phyloP scores from a whole-genome alignment of 371 early-diverging fungal genomes.

The Haplosporangium sp. region DNA sequence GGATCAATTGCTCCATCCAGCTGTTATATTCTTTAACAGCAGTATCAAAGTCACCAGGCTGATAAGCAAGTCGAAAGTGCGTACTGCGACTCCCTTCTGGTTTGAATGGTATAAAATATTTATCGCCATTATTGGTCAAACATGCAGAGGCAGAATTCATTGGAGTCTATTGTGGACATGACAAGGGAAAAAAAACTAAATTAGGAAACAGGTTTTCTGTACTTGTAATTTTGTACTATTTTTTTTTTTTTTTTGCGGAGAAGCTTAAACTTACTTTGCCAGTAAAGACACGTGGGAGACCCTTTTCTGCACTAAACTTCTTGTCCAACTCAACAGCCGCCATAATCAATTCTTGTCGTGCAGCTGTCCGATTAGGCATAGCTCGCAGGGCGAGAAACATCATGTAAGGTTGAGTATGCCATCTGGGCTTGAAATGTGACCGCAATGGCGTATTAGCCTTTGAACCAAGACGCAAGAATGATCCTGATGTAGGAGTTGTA shows the following conservation, averaged over 20 bases:
- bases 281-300: slow-evolving; percentile 80
- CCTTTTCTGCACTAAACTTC: slow-evolving; percentile 75
- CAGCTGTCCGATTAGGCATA: slow-evolving; percentile 70
- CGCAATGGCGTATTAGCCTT: slow-evolving; percentile 20
- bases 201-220: not conserved
- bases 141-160: slow-evolving; percentile 86
- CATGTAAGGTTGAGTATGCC: slow-evolving; percentile 90
- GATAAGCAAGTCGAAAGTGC: slow-evolving; percentile 81
- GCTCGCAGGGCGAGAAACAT: slow-evolving; percentile 82
- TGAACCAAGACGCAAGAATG: slow-evolving; percentile 12
- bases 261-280: slow-evolving; percentile 75
- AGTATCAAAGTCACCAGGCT: slow-evolving; percentile 79
- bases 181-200: not conserved
- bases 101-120: slow-evolving; percentile 79
- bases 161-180: slow-evolving; percentile 71
- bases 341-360: slow-evolving; percentile 79
- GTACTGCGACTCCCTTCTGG: slow-evolving; percentile 75
- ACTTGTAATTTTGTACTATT: not conserved
- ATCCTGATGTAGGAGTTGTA: slow-evolving; percentile 11
- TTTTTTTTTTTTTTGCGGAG: too few species aligned
- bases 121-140: slow-evolving; percentile 84
- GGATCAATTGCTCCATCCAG: slow-evolving; percentile 78
- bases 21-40: slow-evolving; percentile 77
- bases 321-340: slow-evolving; percentile 79
- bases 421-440: slow-evolving; percentile 70